Conservation (phyloP, 192 early-diverging fungal species). For the Linnemannia elongata region DNA sequence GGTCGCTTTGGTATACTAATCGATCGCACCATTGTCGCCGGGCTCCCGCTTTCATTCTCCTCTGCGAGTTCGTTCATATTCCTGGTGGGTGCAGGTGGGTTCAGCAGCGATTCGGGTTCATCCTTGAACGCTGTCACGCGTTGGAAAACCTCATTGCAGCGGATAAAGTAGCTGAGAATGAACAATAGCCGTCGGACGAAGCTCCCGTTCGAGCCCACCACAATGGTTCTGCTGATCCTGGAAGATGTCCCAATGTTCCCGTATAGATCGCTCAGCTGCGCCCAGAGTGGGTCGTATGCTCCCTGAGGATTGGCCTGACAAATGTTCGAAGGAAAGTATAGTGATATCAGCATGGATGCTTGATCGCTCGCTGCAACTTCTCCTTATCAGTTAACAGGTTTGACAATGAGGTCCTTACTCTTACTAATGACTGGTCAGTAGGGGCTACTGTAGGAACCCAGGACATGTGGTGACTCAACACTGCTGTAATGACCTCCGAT, state of each 20-base stretch:
- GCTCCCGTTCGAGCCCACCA: constrained; percentile 61
- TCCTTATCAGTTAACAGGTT: not conserved
- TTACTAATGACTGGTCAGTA: constrained; percentile 45
- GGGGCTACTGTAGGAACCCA: constrained; percentile 72
- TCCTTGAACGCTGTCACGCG: constrained; percentile 54
- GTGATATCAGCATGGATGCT: not conserved
- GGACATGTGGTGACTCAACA: constrained; percentile 66
- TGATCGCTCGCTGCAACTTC: not conserved
- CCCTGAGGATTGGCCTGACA: constrained; percentile 46
- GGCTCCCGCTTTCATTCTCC: constrained; percentile 53
- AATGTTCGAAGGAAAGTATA: not conserved
- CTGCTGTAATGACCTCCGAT: constrained; percentile 63
- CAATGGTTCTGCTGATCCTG: constrained; percentile 65
- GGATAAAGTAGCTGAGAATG: constrained; percentile 70
- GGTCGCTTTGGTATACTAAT: constrained; percentile 57
- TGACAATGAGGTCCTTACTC: constrained; percentile 33
- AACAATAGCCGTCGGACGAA: constrained; percentile 64
- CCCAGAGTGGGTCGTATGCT: constrained; percentile 70
- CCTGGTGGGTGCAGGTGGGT: constrained; percentile 19
- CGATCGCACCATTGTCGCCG: constrained; percentile 45
- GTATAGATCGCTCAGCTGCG: constrained; percentile 70
- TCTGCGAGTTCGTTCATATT: constrained; percentile 31
- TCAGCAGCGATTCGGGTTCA: constrained; percentile 42
- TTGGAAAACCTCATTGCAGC: constrained; percentile 71
- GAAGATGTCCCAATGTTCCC: constrained; percentile 65